Conservation (phyloP, 176 grass and related monocot genomes). For the Aegilops umbellulata region DNA sequence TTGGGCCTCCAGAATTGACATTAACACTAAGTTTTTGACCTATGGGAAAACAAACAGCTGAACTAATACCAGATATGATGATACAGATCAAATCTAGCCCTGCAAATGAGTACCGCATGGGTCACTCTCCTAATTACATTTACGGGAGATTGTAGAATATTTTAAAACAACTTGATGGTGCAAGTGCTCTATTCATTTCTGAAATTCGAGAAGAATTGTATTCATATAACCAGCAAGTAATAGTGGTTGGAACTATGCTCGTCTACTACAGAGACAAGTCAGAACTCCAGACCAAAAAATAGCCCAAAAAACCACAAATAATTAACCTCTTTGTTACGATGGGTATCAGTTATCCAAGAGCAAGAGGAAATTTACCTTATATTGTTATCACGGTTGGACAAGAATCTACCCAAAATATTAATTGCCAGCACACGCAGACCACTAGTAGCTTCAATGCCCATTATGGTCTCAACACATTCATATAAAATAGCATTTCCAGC, state of each 20-base stretch:
- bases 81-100: not conserved
- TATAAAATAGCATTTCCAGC: constrained; percentile 96
- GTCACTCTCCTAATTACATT: not conserved
- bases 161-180: constrained; percentile 14
- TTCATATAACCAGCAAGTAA: not conserved
- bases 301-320: not conserved
- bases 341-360: not conserved
- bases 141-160: constrained; percentile 1
- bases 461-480: constrained; percentile 99
- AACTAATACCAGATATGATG: not conserved
- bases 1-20: not conserved
- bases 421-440: constrained; percentile 91
- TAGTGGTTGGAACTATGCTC: not conserved
- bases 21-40: not conserved
- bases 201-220: constrained; percentile 1
- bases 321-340: not conserved
- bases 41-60: not conserved
- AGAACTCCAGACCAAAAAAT: constrained; percentile 1
- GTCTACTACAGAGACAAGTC: constrained; percentile 1
- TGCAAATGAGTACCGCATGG: not conserved
- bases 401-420: constrained; percentile 97
- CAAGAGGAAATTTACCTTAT: constrained; percentile 69
- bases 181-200: not conserved
- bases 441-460: constrained; percentile 95
- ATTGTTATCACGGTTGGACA: constrained; percentile 99